phyloP scores from a whole-genome alignment of 495 filamentous ascomycete species.

The Aspergillus asperescens region DNA sequence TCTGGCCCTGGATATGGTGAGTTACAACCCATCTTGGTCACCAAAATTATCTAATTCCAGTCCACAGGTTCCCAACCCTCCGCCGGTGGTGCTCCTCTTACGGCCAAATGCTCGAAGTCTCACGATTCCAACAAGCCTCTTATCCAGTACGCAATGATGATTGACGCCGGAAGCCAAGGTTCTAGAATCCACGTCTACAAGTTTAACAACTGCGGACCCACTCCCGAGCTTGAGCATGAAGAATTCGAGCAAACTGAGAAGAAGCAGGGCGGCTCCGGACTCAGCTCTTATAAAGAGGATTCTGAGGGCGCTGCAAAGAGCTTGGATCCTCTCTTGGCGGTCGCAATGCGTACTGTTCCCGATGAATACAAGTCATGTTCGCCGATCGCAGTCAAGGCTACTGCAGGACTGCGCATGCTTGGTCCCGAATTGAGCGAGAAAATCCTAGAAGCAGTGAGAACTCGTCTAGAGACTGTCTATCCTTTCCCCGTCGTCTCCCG shows the following conservation, averaged over 20 bases:
- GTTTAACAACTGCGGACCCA: slow-evolving; percentile 96
- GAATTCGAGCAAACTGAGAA: slow-evolving; percentile 84
- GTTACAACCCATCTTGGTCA: background rate
- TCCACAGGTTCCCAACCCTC: slow-evolving; percentile 25
- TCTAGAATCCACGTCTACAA: slow-evolving; percentile 97
- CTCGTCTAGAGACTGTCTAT: slow-evolving; percentile 78
- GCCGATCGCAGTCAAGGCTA: slow-evolving; percentile 93
- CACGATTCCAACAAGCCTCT: slow-evolving; percentile 81
- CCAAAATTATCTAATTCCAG: background rate
- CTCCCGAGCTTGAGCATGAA: slow-evolving; percentile 91
- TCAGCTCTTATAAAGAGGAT: slow-evolving; percentile 81
- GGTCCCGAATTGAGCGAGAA: slow-evolving; percentile 74
- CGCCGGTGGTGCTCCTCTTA: slow-evolving; percentile 18
- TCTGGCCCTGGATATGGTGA: slow-evolving; percentile 38
- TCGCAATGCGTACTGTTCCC: slow-evolving; percentile 75
- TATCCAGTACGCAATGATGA: slow-evolving; percentile 96
- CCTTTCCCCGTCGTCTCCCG: slow-evolving; percentile 89
- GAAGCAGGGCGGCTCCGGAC: slow-evolving; percentile 68
- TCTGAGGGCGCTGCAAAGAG: slow-evolving; percentile 83
- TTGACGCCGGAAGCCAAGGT: slow-evolving; percentile 95
- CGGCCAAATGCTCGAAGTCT: slow-evolving; percentile 70
- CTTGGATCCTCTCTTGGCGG: slow-evolving; percentile 80
- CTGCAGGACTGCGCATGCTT: slow-evolving; percentile 81
- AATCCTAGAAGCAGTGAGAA: slow-evolving; percentile 80
- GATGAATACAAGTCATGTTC: slow-evolving; percentile 82